Base-by-base conservation (phyloP, 208 protist genomes). In the Borovskyia barvae region DNA sequence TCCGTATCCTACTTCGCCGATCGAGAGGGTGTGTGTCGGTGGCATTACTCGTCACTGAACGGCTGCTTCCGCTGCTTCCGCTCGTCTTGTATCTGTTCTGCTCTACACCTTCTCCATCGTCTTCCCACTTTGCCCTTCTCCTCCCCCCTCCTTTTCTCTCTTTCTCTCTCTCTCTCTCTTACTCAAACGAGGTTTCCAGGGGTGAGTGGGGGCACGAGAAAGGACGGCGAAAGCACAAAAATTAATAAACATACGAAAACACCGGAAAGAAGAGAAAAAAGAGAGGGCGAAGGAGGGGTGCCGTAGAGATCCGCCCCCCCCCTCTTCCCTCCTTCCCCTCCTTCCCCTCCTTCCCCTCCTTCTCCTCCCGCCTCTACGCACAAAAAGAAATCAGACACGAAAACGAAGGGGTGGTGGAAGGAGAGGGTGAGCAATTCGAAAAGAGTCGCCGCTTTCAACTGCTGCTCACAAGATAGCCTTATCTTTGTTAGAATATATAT, bases 201-300 rank as follows among this genome's bases (percentile, higher is more conserved):
- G n/a, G n/a, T n/a, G n/a, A n/a, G n/a, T n/a, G n/a, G n/a, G n/a
- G n/a, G n/a, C n/a, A n/a, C n/a, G n/a, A n/a, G n/a, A n/a, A n/a
- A n/a, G n/a, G n/a, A n/a, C n/a, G n/a, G n/a, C n/a, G n/a, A n/a
- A n/a, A n/a, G n/a, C n/a, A n/a, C n/a, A n/a, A n/a, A n/a, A n/a
- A n/a, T n/a, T n/a, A n/a, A n/a, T n/a, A n/a, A n/a, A n/a, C n/a
- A n/a, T n/a, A n/a, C 51, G 24, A 6, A 24, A 19, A 11, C 33
- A 39, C 11, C 3, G 41, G 2, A 33, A 51, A 45, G 42, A 58
- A 57, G 43, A 48, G 48, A 56, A 29, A 54, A 40, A 61, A 37
- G 50, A 45, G 15, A 45, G 15, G 24, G 40, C 11, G 9, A 17
- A 0, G 6, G 17, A 25, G 40, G 17, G 17, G 17, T 45, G n/a